phyloP scores from a whole-genome alignment of 768 basidiomycete genomes.

The Leccinellum albellum region DNA sequence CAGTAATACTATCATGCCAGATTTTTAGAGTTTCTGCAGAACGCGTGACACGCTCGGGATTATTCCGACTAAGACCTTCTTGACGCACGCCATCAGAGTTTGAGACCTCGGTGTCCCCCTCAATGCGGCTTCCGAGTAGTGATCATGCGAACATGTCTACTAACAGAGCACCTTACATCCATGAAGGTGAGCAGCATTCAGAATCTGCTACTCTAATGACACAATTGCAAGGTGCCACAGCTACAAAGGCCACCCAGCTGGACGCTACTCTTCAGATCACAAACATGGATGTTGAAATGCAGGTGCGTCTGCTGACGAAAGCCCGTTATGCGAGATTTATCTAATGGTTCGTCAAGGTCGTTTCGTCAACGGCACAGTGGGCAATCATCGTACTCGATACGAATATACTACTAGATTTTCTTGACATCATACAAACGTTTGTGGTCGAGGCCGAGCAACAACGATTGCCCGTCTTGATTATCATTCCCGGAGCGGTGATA shows the following conservation, averaged over 20 bases:
- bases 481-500: slow-evolving; percentile 74
- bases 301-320: slow-evolving; percentile 39
- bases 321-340: neutral
- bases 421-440: slow-evolving; percentile 62
- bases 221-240: slow-evolving; percentile 3
- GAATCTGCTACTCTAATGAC: neutral
- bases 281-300: slow-evolving; percentile 72
- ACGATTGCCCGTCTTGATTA: slow-evolving; percentile 49
- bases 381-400: slow-evolving; percentile 70
- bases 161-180: neutral
- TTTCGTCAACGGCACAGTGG: slow-evolving; percentile 37
- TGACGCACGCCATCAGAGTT: neutral
- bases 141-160: neutral
- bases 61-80: neutral
- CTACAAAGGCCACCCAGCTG: slow-evolving; percentile 8
- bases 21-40: neutral
- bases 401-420: slow-evolving; percentile 68
- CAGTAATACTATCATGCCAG: slow-evolving; percentile 13
- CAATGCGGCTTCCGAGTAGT: slow-evolving; percentile 4
- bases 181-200: slow-evolving; percentile 10
- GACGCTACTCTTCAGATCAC: slow-evolving; percentile 48
- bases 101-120: too few relatives aligned
- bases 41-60: neutral
- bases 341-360: slow-evolving; percentile 28
- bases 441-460: slow-evolving; percentile 55